Base-by-base conservation (phyloP, 352 stramenopile species). In the Phytophthora lateralis region DNA sequence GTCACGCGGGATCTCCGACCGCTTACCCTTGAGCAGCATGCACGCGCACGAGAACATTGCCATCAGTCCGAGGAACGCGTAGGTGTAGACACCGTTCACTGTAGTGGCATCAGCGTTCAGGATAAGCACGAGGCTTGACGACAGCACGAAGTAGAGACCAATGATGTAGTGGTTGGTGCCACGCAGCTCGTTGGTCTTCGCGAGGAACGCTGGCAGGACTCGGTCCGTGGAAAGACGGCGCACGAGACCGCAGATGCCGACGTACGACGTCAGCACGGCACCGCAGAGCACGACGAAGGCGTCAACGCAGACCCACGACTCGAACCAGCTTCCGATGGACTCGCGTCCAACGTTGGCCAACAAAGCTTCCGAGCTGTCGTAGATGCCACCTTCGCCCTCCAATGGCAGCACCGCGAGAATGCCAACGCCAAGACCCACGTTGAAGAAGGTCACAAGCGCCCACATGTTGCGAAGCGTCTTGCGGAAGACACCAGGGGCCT, bases 201-300 rank as follows among this genome's bases (percentile, higher is more conserved):
- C 46, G 10, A 89, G 73, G 55, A 90, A 85, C 3, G 63, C 61
- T 4, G 80, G 81, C 46, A 89, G 49, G 12, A 84, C 73, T 29
- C 75, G 77, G 50, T 97, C 89, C 54, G 72, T 73, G 1, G 85
- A 76, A 61, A 97, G 85, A 17, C 89, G 76, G 26, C 74, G 65
- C 42, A 96, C 81, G 21, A 88, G 72, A 21, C 78, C 90, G 32
- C 72, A 88, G 50, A 96, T 96, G 45, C 78, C 78, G 15, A 87
- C 75, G 52, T 93, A 97, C 15, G 87, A 86, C 0, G 90, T 97
- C 34, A 97, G 61, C 2, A 96, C 80, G 1, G 82, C 90, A n/a
- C 88, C 90, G 15, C 69, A 72, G 21, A 97, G 71, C 17, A 97
- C 90, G n/a, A 96, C 63, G 54, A 97, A 96, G 2, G 90, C 90